phyloP scores from a whole-genome alignment of 345 rosid genomes.

The Euphorbia pulcherrima region DNA sequence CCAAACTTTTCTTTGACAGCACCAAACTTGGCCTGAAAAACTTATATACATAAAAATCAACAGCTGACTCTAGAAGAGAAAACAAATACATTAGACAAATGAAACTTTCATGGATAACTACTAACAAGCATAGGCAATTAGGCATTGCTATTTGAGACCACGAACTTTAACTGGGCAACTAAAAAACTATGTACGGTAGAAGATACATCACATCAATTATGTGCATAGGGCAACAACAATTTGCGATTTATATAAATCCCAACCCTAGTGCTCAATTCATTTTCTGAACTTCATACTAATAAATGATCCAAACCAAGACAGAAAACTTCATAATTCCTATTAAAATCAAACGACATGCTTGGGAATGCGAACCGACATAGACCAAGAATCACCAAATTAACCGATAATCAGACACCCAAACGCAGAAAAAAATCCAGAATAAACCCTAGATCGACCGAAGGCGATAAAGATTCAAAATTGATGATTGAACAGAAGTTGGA shows the following conservation, averaged over 20 bases:
- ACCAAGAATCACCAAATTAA: neutral
- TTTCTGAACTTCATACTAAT: neutral
- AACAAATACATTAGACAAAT: neutral
- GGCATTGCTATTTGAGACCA: neutral
- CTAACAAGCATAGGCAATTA: no score
- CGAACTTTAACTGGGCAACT: neutral
- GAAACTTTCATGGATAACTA: neutral
- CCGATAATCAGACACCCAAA: neutral
- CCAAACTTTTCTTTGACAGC: slow-evolving; percentile 68
- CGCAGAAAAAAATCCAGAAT: neutral
- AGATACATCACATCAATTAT: neutral
- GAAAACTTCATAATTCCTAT: neutral
- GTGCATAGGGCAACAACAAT: neutral
- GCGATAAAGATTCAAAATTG: neutral
- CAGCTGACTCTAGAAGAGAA: neutral
- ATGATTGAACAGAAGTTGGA: neutral
- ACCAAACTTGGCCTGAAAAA: slow-evolving; percentile 53
- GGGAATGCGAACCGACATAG: slow-evolving; percentile 3
- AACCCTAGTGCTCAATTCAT: neutral
- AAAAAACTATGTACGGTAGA: neutral
- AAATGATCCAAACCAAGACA: neutral
- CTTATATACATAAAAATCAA: neutral
- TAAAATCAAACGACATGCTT: neutral
- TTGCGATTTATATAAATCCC: neutral
- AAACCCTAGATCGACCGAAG: slow-evolving; percentile 21